Conservation (phyloP, 768 basidiomycete species). For the Candolleomyces eurysporus region DNA sequence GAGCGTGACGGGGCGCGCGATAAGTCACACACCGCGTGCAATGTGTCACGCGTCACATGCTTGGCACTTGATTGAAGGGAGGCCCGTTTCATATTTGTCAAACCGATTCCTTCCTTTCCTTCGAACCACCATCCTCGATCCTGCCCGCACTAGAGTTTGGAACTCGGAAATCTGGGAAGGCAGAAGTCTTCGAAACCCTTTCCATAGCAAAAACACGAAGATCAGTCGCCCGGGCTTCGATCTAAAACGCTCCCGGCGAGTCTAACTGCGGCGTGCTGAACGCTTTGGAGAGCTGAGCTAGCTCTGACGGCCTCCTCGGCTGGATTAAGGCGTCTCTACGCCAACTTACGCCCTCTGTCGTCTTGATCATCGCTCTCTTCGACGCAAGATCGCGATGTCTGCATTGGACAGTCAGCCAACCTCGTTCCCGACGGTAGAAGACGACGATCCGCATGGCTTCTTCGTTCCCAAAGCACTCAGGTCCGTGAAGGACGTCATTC, state of each 20-base stretch:
- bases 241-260: background rate
- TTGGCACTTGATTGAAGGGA: no score
- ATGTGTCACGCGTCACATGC: no score
- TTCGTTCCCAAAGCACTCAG: background rate
- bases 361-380: background rate
- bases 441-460: slow-evolving; percentile 4
- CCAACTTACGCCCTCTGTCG: no score
- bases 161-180: background rate
- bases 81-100: no score
- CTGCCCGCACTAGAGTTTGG: background rate
- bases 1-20: no score
- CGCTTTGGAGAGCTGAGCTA: no score
- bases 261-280: no score
- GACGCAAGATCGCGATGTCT: background rate
- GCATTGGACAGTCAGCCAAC: background rate
- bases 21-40: no score
- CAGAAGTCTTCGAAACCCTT: background rate
- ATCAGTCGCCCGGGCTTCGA: background rate
- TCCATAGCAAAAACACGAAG: background rate
- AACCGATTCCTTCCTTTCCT: background rate
- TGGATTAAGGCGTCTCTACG: no score
- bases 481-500: slow-evolving; percentile 14
- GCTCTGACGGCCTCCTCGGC: no score
- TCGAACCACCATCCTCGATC: slow-evolving; percentile 1
- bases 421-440: no score